Evolutionary conservation across 164 flowering plant species (phyloP).

Genomic region (Taxillus chinensis): DNA sequence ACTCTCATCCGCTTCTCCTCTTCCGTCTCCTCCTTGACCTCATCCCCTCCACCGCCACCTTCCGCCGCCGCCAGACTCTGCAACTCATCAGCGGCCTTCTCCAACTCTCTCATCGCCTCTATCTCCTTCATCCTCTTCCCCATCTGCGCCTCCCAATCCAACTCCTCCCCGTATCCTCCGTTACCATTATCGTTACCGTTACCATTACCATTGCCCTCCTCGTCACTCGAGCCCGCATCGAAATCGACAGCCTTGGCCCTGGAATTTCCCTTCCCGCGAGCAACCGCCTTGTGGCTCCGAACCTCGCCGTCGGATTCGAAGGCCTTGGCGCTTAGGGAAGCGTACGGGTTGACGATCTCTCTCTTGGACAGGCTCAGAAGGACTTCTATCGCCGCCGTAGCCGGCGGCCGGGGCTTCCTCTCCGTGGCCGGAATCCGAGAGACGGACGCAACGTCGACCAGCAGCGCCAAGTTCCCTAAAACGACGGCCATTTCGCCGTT

Average conservation of each 20-base stretch:
- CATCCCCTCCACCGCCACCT: conserved; percentile 28
- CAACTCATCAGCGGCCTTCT: conserved; percentile 84
- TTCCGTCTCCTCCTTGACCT: conserved; percentile 50
- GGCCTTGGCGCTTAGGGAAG: conserved; percentile 19
- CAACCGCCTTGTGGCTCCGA: conserved; percentile 15
- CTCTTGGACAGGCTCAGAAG: conserved; percentile 30
- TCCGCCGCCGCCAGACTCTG: conserved; percentile 31
- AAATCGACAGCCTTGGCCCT: conserved; percentile 44
- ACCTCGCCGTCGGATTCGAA: conserved; percentile 32
- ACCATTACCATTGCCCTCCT: conserved; percentile 35
- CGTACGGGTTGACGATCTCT: conserved; percentile 14
- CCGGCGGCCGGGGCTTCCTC: conserved; percentile 23
- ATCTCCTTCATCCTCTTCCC: conserved; percentile 68
- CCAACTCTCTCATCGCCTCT: conserved; percentile 82
- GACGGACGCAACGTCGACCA: conserved; percentile 26
- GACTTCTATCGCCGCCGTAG: conserved; percentile 22
- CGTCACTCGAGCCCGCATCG: conserved; percentile 48
- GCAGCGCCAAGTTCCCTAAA: conserved; percentile 41
- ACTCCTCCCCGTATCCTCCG: conserved; percentile 26
- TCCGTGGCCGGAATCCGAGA: conserved; percentile 23
- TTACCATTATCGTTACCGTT: conserved; percentile 18
- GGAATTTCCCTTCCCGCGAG: conserved; percentile 35
- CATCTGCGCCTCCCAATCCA: conserved; percentile 69
- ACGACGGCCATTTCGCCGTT: conserved; percentile 45
- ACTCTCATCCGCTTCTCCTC: conserved; percentile 80